Evolutionary conservation across 2,329 filamentous ascomycete genomes (phyloP).

Genomic region (Penicillium occitanis): DNA sequence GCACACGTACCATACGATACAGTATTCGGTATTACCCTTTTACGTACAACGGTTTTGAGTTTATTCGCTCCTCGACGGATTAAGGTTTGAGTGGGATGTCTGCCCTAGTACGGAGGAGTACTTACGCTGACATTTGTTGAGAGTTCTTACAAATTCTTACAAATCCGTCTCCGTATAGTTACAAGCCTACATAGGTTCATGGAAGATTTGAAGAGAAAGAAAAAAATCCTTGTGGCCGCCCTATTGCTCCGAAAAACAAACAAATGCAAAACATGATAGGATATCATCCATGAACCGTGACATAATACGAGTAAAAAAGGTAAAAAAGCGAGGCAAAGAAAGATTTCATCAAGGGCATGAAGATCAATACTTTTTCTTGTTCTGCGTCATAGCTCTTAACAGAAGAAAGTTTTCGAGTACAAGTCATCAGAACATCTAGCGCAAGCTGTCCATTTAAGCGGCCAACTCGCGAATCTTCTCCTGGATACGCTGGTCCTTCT

Average conservation of each 20-base stretch:
- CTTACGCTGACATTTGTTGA: not conserved
- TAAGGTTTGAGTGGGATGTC: not conserved
- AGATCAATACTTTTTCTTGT: conserved; percentile 14
- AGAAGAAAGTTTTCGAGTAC: conserved; percentile 6
- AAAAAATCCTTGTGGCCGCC: conserved; percentile 26
- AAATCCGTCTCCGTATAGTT: not conserved
- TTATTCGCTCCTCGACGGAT: not conserved
- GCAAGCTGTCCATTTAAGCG: conserved; percentile 35
- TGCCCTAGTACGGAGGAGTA: not conserved
- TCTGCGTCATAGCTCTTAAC: conserved; percentile 5
- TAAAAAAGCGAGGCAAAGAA: not conserved
- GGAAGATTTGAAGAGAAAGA: conserved; percentile 1
- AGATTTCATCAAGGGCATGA: not conserved
- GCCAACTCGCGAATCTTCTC: conserved; percentile 82
- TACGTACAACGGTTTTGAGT: conserved; percentile 4
- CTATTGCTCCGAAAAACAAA: conserved; percentile 31
- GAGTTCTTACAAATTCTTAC: not conserved
- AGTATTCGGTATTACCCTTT: not conserved
- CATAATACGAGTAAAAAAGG: conserved; percentile 13
- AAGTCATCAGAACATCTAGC: conserved; percentile 18
- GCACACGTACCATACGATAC: not conserved
- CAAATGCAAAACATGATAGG: conserved; percentile 27
- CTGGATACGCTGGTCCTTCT: conserved; percentile 83
- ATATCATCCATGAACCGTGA: conserved; percentile 32
- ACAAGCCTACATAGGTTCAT: not conserved